Evolutionary conservation across 495 filamentous ascomycete genomes (phyloP).

Genomic region (Rhizodiscina lignyota): DNA sequence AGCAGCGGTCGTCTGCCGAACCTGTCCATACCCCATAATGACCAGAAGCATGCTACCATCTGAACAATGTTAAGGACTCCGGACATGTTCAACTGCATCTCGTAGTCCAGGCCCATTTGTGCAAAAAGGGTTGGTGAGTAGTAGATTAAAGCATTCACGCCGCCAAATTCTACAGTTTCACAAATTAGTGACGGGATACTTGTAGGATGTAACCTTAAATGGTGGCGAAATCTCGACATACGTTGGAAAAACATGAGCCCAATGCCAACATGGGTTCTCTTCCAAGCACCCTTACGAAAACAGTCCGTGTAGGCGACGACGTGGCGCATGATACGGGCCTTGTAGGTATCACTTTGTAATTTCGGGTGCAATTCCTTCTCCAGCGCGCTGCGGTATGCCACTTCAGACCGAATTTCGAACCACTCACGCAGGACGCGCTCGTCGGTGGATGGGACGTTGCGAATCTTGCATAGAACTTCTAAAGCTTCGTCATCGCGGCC

Average conservation of each 20-base stretch:
- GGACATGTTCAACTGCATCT: constrained; percentile 41
- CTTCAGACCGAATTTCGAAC: constrained; percentile 18
- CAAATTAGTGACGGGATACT: too few species aligned
- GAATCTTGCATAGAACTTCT: constrained; percentile 11
- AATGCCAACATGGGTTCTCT: constrained; percentile 36
- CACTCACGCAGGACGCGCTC: constrained; percentile 15
- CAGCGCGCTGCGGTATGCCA: constrained; percentile 13
- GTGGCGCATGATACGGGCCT: constrained; percentile 10
- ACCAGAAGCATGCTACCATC: constrained; percentile 12
- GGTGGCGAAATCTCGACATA: too few species aligned
- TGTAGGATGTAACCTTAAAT: too few species aligned
- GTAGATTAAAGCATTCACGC: constrained; percentile 25
- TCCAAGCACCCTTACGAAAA: constrained; percentile 32
- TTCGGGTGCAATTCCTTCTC: constrained; percentile 12
- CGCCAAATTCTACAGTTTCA: too few species aligned
- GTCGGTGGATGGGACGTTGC: constrained; percentile 12
- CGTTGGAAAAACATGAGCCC: constrained; percentile 39
- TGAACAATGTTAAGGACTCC: constrained; percentile 41
- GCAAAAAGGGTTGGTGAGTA: constrained; percentile 40
- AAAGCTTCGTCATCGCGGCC: constrained; percentile 17
- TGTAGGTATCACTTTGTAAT: too few species aligned
- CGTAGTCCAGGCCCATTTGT: constrained; percentile 37
- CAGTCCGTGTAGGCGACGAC: constrained; percentile 12
- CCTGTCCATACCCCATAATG: constrained; percentile 16
- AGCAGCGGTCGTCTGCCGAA: constrained; percentile 17